Base-by-base conservation (phyloP, 306 rosid species). In the Vicia faba region DNA sequence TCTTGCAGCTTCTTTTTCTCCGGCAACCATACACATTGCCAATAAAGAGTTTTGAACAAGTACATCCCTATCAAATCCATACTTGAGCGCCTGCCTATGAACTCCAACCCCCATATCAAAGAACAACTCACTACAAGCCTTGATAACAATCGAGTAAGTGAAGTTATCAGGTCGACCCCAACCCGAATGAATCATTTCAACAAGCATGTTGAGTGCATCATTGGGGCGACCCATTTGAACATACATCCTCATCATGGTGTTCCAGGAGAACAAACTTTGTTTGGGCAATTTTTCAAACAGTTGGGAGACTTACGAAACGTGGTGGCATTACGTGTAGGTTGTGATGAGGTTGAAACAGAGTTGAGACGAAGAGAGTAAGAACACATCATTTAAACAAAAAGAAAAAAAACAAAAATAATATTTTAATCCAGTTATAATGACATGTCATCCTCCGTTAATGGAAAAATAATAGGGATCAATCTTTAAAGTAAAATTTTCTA, bases 21-120 rank as follows among this genome's bases (percentile, higher is more conserved):
- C 79, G 4, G 63, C 84, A 71, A 72, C 78, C 96, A 92, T 86
- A 78, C 87, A 89, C 96, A 92, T 89, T 26, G 95, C 87, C 70
- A 92, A 35, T 79, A 92, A 74, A 62, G 87, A 73, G 79, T 92
- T 92, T 68, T 87, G 86, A 14, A 89, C 86, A 71, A 81, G 87
- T 9, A 44, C 20, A 49, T 87, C 81, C 44, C 66, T 63, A 38
- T 68, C 72, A 51, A 82, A 82, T 14, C 92, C 95, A 39, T 14
- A 38, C 48, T 81, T 82, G n/a, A 82, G 9, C n/a, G 83, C 74
- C 62, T 45, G 65, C 46, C 91, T 92, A 75, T 92, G 98, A 80
- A 92, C 44, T 23, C 80, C 86, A 72, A 73, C 39, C 2, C 91
- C 98, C 73, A 72, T 56, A 25, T 65, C 73, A 68, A 84, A 36